Conservation (phyloP, 139 green algal species). For the Tetradesmus obliquus region DNA sequence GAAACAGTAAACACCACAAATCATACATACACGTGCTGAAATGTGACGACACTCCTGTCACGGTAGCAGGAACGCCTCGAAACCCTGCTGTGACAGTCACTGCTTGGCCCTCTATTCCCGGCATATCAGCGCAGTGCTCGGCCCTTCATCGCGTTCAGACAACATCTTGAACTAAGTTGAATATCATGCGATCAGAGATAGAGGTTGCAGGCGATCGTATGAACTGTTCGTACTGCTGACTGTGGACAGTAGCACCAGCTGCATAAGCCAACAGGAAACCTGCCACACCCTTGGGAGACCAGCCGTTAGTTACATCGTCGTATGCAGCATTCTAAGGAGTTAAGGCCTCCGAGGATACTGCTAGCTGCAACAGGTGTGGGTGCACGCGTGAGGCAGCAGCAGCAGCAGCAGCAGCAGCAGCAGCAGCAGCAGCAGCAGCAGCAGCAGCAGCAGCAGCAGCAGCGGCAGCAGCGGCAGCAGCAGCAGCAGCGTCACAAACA, state of each 20-base stretch:
- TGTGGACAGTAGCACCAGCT: background rate
- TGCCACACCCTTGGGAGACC: too few relatives aligned
- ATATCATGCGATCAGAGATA: too few relatives aligned
- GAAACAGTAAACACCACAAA: background rate
- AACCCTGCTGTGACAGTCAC: background rate
- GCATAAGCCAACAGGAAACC: background rate
- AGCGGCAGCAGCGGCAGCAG: too few relatives aligned
- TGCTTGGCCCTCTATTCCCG: background rate
- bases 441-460: background rate
- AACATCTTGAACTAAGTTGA: too few relatives aligned
- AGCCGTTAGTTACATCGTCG: background rate
- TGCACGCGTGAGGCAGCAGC: background rate
- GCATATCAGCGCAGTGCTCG: background rate
- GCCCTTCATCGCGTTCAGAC: too few relatives aligned
- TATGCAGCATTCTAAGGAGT: background rate
- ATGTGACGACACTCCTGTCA: background rate
- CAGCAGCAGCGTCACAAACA: too few relatives aligned
- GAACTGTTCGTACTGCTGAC: background rate
- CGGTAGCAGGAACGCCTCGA: background rate
- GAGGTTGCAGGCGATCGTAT: background rate
- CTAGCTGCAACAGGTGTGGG: slow-evolving; percentile 62
- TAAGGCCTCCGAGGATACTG: slow-evolving; percentile 60
- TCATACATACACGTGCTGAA: background rate
- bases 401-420: background rate
- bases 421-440: background rate